Base-by-base conservation (phyloP, 1,139 yeast species). In the Yamadazyma mexicana region DNA sequence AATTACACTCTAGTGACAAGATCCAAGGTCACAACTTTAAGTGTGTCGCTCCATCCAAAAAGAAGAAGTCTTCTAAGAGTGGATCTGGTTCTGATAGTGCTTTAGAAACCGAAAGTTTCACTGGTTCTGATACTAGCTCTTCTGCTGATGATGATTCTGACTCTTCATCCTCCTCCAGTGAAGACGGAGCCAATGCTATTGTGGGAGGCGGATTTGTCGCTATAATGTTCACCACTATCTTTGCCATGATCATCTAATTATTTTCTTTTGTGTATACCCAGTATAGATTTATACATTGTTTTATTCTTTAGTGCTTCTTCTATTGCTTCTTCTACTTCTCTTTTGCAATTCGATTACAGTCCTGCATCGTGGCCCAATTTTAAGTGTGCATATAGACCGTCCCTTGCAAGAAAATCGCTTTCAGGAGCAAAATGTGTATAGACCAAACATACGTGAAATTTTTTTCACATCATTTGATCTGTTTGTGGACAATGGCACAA, bases 1-100 rank as follows among this genome's bases (percentile, higher is more conserved):
- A 56, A 45, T 64, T 63, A 52, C 60, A 64, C 44, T 48, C 56
- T 34, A 49, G 47, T 39, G 59, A 62, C 38, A 63, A 62, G 50
- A 69, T 70, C 47, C 62, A 68, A 55, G 77, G 76, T 44, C 74
- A 72, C 62, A 69, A 70, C 63, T 69, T 56, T 58, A 61, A 60
- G 49, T 72, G 77, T 60, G 54, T 71, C 18, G 61, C 72, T 34
- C 72, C 73, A 34, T n/a, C n/a, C n/a, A n/a, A n/a, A n/a, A 43
- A 50, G 35, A 46, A 49, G 39, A 39, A 58, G 26, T 45, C 55
- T 22, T 46, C 58, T 11, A 34, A 50, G 17, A 43, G 57, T 14
- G 47, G 47, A 27, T 36, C 41, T 28, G 43, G 40, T 22, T 43
- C 51, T 14, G 42, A 49, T 31, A 40, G 47, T 11, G 39, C 56